Conservation (phyloP, 169 alveolate genomes). For the Plasmodium berghei region DNA sequence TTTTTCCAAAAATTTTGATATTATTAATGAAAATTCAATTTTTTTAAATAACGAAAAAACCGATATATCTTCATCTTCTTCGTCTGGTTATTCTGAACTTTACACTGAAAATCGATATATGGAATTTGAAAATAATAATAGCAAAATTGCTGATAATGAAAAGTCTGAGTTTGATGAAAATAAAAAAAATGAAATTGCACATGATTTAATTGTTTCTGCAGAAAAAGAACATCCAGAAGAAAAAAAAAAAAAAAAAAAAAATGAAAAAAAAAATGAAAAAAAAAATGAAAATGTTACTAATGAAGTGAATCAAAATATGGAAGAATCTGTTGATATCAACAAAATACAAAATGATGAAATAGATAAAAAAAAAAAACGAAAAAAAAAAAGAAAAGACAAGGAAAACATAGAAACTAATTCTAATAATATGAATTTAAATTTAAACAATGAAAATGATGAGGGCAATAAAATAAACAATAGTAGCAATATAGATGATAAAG, state of each 20-base stretch:
- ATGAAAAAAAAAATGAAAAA: too few relatives aligned
- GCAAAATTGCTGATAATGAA: background rate
- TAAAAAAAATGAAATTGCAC: too few relatives aligned
- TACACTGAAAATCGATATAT: background rate
- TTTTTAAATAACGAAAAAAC: slow-evolving; percentile 12
- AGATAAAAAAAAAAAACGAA: slow-evolving; percentile 26
- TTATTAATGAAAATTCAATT: slow-evolving; percentile 35
- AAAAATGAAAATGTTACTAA: background rate
- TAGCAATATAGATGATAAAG: background rate
- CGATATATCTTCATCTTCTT: slow-evolving; percentile 21
- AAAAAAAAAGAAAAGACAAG: slow-evolving; percentile 22
- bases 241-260: too few relatives aligned
- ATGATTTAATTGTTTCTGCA: too few relatives aligned
- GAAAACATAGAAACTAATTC: background rate
- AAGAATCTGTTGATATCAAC: slow-evolving; percentile 5
- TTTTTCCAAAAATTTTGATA: slow-evolving; percentile 55
- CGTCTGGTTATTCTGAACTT: slow-evolving; percentile 32
- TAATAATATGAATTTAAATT: background rate
- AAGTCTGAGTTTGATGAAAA: slow-evolving; percentile 3
- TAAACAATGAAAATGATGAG: background rate
- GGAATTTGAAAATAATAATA: background rate
- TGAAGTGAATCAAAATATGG: background rate
- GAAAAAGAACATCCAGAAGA: too few relatives aligned
- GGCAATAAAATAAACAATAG: background rate
- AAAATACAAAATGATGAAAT: slow-evolving; percentile 11